phyloP scores from a whole-genome alignment of 371 early-diverging fungal species.

The Actinomortierella ambigua region DNA sequence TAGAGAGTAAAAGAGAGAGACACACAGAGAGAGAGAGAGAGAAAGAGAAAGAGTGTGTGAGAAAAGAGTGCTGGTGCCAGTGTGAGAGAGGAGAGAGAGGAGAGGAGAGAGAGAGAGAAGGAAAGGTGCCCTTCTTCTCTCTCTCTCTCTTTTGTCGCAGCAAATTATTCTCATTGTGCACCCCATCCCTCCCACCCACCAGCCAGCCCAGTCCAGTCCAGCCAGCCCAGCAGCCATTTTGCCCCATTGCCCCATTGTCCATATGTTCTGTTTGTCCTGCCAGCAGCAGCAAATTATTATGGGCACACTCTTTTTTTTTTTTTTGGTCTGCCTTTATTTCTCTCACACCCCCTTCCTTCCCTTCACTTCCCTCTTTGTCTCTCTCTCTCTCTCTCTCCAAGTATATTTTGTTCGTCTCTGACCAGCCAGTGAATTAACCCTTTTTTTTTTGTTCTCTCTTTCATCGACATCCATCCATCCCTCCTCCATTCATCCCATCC shows the following conservation, averaged over 20 bases:
- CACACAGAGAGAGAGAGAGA: background rate
- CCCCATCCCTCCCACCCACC: slow-evolving; percentile 4
- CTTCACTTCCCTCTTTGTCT: background rate
- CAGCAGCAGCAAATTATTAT: background rate
- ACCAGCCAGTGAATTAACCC: slow-evolving; percentile 4
- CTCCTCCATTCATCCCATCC: no score
- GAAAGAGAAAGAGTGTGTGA: background rate
- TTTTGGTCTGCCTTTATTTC: background rate
- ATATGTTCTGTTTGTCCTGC: background rate
- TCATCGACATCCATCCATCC: background rate
- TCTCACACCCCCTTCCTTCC: background rate
- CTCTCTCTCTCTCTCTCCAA: slow-evolving; percentile 1
- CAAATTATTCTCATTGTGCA: background rate
- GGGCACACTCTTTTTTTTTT: background rate
- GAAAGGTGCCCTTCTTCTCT: background rate
- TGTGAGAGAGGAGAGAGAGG: background rate
- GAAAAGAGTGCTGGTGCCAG: background rate
- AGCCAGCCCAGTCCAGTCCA: slow-evolving; percentile 6
- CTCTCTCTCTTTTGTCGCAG: background rate
- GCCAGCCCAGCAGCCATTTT: background rate
- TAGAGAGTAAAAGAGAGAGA: background rate
- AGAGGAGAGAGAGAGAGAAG: background rate
- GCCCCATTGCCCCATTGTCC: background rate
- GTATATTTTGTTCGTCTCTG: background rate
- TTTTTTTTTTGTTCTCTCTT: background rate